Conservation (phyloP, 371 early-diverging fungal genomes). For the Mucor velutinosus region DNA sequence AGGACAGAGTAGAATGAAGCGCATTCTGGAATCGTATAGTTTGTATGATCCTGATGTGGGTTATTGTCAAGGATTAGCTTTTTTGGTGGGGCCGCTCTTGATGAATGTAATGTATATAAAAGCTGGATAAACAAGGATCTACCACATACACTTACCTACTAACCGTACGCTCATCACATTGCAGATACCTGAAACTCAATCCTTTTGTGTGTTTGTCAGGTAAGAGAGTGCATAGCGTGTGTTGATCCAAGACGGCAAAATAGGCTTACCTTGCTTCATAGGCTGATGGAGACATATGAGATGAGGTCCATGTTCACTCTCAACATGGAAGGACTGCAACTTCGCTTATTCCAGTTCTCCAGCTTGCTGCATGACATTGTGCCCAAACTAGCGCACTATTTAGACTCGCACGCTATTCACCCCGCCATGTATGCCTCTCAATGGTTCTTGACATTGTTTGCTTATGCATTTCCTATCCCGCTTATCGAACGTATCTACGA, state of each 20-base stretch:
- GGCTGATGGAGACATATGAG: constrained; percentile 87
- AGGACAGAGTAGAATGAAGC: constrained; percentile 83
- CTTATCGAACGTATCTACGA: constrained; percentile 82
- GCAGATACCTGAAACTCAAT: constrained; percentile 87
- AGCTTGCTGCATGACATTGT: constrained; percentile 74
- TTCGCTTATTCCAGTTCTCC: constrained; percentile 85
- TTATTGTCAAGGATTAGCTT: constrained; percentile 96
- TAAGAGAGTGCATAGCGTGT: constrained; percentile 12
- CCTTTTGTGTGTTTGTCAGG: constrained; percentile 89
- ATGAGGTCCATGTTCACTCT: constrained; percentile 84
- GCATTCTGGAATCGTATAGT: constrained; percentile 88
- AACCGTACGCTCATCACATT: background rate
- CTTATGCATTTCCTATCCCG: constrained; percentile 80
- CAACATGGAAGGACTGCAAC: constrained; percentile 85
- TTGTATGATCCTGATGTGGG: constrained; percentile 92
- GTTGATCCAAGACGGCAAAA: too few relatives aligned
- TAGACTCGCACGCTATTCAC: constrained; percentile 73
- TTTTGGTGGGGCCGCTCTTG: constrained; percentile 89
- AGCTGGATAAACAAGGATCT: background rate
- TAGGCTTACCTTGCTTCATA: constrained; percentile 1
- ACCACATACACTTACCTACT: background rate
- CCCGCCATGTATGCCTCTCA: constrained; percentile 92
- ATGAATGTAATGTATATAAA: constrained; percentile 66
- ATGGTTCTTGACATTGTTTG: constrained; percentile 92
- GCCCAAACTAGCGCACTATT: constrained; percentile 76